phyloP scores from a whole-genome alignment of 208 protist species.

The Crithidia fasciculata region DNA sequence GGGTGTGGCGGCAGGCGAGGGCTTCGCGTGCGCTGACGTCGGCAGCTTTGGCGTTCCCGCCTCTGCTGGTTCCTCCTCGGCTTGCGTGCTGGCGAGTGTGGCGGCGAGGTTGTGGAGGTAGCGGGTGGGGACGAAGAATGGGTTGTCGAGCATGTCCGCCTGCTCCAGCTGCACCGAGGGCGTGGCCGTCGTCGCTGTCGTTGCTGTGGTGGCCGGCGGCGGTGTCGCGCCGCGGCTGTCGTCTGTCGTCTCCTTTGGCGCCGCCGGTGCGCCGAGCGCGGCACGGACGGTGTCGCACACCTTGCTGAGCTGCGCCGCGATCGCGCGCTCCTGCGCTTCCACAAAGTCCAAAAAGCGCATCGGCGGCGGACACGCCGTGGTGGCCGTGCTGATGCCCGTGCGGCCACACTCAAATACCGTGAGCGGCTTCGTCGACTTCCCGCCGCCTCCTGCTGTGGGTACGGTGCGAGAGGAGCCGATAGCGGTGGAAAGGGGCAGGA shows the following conservation, averaged over 20 bases:
- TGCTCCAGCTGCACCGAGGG: conserved; percentile 25
- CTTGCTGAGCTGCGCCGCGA: conserved; percentile 35
- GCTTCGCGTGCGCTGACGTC: background rate
- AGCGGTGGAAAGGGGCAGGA: conserved; percentile 3
- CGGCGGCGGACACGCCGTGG: conserved; percentile 6
- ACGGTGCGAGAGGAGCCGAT: background rate
- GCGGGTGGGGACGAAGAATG: conserved; percentile 25
- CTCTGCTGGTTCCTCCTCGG: conserved; percentile 4
- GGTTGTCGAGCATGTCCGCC: conserved; percentile 35
- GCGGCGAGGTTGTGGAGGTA: conserved; percentile 26
- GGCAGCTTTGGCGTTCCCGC: background rate
- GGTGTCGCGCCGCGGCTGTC: background rate
- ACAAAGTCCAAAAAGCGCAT: conserved; percentile 34
- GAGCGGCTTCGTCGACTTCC: background rate
- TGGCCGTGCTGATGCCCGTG: background rate
- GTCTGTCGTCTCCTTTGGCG: background rate
- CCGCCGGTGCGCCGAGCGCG: conserved; percentile 24
- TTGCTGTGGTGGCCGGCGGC: background rate
- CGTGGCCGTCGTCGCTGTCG: background rate
- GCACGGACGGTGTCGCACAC: conserved; percentile 19
- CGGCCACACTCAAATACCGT: background rate
- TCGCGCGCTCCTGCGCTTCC: conserved; percentile 29
- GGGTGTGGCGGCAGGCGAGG: background rate
- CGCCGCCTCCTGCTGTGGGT: background rate
- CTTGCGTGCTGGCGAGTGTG: background rate